phyloP scores from a whole-genome alignment of 768 basidiomycete species.

The Amanita phalloides region DNA sequence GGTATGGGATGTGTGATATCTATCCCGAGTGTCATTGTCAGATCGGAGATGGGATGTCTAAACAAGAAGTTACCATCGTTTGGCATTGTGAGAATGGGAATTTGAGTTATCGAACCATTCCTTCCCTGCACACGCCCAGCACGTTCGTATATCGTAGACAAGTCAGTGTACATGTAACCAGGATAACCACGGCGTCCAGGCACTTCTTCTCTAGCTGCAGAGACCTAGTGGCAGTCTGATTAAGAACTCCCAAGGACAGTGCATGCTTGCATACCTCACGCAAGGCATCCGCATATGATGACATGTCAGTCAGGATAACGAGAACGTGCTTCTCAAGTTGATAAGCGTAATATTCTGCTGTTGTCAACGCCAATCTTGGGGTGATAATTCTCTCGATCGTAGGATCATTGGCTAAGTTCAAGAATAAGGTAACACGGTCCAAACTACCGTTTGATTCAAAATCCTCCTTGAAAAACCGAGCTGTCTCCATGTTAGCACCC shows the following conservation, averaged over 20 bases:
- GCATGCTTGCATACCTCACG: constrained; percentile 57
- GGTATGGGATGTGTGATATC: constrained; percentile 99
- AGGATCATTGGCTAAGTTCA: constrained; percentile 97
- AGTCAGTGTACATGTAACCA: constrained; percentile 98
- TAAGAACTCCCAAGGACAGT: constrained; percentile 8
- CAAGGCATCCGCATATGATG: constrained; percentile 92
- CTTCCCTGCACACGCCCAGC: constrained; percentile 96
- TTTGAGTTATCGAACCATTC: constrained; percentile 99
- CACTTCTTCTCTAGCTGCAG: constrained; percentile 97
- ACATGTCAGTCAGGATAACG: constrained; percentile 99
- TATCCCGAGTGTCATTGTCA: constrained; percentile 19
- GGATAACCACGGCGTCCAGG: constrained; percentile 99
- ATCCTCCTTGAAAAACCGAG: constrained; percentile 99
- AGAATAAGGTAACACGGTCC: constrained; percentile 95
- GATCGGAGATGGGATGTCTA: constrained; percentile 7
- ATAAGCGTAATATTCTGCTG: constrained; percentile 99
- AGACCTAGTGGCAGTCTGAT: constrained; percentile 47
- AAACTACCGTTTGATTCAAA: constrained; percentile 98
- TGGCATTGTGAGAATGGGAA: constrained; percentile 99
- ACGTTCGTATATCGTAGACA: constrained; percentile 99
- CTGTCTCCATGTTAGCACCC: constrained; percentile 99
- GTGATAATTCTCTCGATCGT: constrained; percentile 99
- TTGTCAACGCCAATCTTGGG: constrained; percentile 93
- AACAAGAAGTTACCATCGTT: constrained; percentile 72
- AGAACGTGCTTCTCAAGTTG: constrained; percentile 99